Evolutionary conservation across 2,329 filamentous ascomycete species (phyloP).

Genomic region (Paracoccidioides brasiliensis): DNA sequence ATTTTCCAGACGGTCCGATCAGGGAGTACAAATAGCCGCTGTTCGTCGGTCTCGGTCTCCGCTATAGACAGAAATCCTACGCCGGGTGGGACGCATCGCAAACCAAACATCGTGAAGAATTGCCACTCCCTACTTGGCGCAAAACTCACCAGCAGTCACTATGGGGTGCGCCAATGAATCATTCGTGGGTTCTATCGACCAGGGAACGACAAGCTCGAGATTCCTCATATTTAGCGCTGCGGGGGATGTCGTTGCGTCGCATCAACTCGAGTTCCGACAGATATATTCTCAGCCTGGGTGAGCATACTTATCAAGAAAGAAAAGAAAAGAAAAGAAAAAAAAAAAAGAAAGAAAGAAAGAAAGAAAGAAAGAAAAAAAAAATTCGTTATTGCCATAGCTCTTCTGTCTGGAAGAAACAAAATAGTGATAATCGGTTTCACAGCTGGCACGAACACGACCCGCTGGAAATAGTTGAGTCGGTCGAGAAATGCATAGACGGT

Average conservation of each 20-base stretch:
- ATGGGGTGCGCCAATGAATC: neutral
- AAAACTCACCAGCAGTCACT: neutral
- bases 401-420: neutral
- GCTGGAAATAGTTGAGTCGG: conserved; percentile 58
- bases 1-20: neutral
- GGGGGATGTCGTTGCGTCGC: conserved; percentile 65
- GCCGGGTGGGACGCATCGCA: neutral
- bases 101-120: neutral
- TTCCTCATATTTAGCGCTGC: conserved; percentile 80
- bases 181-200: conserved; percentile 79
- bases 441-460: conserved; percentile 91
- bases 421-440: conserved; percentile 4
- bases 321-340: no score
- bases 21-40: neutral
- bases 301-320: conserved; percentile 28
- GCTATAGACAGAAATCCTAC: neutral
- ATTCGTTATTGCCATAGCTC: neutral
- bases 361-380: no score
- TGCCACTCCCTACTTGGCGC: neutral
- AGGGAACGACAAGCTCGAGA: conserved; percentile 77
- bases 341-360: no score
- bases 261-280: conserved; percentile 80
- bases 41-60: neutral
- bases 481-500: conserved; percentile 66
- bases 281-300: conserved; percentile 80